These are phyloP conservation scores for Lactifluus hygrophoroides DNA, from an alignment of 768 basidiomycete genomes.

Conservation along the genomic window DNA sequence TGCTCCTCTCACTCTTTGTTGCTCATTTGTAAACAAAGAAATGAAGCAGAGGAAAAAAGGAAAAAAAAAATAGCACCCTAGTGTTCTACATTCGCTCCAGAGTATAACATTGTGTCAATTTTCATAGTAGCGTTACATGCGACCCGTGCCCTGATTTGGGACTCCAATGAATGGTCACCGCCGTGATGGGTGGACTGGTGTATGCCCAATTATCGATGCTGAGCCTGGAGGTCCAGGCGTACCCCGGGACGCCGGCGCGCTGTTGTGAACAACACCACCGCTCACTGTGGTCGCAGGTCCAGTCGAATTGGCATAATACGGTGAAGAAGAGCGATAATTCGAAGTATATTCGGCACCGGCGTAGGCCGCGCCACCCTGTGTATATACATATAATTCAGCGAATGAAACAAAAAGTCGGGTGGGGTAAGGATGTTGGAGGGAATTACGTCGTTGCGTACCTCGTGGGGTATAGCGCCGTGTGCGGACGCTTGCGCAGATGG, in stretches of 20 bases:
- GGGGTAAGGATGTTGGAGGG: too few relatives aligned
- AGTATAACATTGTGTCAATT: too few relatives aligned
- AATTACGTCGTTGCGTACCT: conserved; percentile 7
- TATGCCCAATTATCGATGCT: background rate
- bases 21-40: background rate
- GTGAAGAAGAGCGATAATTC: background rate
- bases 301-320: background rate
- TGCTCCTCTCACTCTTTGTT: background rate
- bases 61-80: background rate
- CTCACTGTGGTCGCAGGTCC: background rate
- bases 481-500: background rate
- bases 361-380: background rate
- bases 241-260: too few relatives aligned
- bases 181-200: background rate
- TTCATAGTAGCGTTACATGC: too few relatives aligned
- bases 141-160: too few relatives aligned
- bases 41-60: background rate
- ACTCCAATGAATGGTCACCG: too few relatives aligned
- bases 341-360: background rate
- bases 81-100: background rate
- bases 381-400: background rate
- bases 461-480: background rate
- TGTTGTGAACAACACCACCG: background rate
- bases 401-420: background rate
- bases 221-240: background rate